phyloP scores from a whole-genome alignment of 2,329 filamentous ascomycete species.

The Fusarium dlaminii region DNA sequence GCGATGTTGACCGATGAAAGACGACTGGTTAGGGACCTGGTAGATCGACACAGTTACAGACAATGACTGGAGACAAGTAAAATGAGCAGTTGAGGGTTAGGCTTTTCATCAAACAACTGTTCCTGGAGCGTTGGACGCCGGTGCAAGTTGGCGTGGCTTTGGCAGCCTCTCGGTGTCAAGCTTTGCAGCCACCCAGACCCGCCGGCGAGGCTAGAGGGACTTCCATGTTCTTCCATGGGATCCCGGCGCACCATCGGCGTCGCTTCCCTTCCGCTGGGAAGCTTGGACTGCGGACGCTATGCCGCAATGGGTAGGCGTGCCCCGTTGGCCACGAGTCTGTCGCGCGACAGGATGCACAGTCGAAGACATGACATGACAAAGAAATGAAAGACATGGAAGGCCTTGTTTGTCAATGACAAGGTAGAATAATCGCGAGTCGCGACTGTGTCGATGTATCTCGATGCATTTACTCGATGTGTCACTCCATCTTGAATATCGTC shows the following conservation, averaged over 20 bases:
- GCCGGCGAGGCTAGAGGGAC: constrained; percentile 22
- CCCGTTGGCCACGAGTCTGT: constrained; percentile 37
- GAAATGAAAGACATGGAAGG: constrained; percentile 5
- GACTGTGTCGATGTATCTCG: constrained; percentile 8
- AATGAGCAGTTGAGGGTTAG: constrained; percentile 36
- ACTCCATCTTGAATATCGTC: constrained; percentile 9
- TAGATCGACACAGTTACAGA: constrained; percentile 27
- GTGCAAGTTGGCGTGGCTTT: constrained; percentile 20
- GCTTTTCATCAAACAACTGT: constrained; percentile 27
- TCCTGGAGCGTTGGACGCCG: constrained; percentile 36
- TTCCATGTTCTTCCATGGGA: constrained; percentile 40
- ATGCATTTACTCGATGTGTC: constrained; percentile 15
- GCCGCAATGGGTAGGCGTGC: constrained; percentile 32
- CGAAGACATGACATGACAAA: constrained; percentile 4
- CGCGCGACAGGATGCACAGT: constrained; percentile 9
- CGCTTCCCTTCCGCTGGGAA: constrained; percentile 41
- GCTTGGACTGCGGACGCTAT: constrained; percentile 37
- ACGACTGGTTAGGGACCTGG: constrained; percentile 8
- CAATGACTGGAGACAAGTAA: constrained; percentile 25
- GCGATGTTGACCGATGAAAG: constrained; percentile 27
- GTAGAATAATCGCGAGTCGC: not conserved
- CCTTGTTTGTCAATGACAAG: not conserved
- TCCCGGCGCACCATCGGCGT: constrained; percentile 31
- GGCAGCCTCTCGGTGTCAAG: constrained; percentile 21
- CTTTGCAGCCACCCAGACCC: constrained; percentile 25